Percentiles rank a stretch among this genome's conserved stretches.
phyloP scores from a whole-genome alignment of 768 basidiomycete genomes.

The Steccherinum ochraceum region DNA sequence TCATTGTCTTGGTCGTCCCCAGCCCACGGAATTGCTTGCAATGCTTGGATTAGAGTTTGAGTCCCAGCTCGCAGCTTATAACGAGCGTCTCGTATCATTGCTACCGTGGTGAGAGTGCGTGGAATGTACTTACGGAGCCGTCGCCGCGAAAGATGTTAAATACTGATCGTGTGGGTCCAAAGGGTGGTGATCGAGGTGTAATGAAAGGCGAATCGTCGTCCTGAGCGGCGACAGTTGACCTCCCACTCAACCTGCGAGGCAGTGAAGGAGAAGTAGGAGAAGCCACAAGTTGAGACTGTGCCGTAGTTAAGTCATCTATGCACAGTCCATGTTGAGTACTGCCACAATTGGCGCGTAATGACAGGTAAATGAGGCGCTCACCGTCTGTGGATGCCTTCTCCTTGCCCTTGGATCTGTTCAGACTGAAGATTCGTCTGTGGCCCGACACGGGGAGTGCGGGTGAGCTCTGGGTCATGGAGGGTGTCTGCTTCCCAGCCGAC shows the following conservation, averaged over 20 bases:
- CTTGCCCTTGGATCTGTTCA: slow-evolving; percentile 45
- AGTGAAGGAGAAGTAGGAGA: slow-evolving; percentile 6
- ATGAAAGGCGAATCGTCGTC: slow-evolving; percentile 64
- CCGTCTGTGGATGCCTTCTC: slow-evolving; percentile 24
- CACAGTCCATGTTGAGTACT: no score
- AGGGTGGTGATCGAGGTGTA: slow-evolving; percentile 62
- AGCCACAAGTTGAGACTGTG: slow-evolving; percentile 19
- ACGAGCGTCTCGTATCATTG: slow-evolving; percentile 7
- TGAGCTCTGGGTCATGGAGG: slow-evolving; percentile 21
- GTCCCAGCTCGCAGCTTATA: slow-evolving; percentile 80
- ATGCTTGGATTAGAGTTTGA: slow-evolving; percentile 82
- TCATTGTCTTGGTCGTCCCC: slow-evolving; percentile 66
- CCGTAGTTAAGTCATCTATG: slow-evolving; percentile 11
- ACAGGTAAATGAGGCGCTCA: slow-evolving; percentile 8
- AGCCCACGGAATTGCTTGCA: slow-evolving; percentile 80
- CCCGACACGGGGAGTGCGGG: slow-evolving; percentile 24
- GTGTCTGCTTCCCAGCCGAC: slow-evolving; percentile 15
- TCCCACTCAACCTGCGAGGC: background rate
- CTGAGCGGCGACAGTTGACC: slow-evolving; percentile 8
- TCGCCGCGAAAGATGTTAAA: slow-evolving; percentile 55
- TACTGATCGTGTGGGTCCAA: slow-evolving; percentile 36
- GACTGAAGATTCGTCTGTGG: slow-evolving; percentile 49
- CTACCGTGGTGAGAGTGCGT: background rate
- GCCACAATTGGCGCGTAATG: no score
- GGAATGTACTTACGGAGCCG: slow-evolving; percentile 52